Conservation (phyloP, 306 rosid genomes). For the Comarum palustre region DNA sequence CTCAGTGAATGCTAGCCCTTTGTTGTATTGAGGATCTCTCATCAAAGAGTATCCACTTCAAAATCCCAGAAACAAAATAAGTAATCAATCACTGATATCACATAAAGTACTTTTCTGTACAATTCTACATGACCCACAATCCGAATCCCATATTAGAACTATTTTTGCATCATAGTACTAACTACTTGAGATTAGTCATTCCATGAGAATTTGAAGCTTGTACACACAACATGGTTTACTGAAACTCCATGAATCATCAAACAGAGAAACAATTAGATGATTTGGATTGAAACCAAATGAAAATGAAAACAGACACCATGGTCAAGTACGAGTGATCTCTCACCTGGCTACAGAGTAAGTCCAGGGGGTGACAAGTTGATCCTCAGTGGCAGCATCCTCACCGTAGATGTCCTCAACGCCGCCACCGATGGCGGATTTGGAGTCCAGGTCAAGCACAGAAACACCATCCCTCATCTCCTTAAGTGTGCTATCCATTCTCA, state of each 20-base stretch:
- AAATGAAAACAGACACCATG: neutral
- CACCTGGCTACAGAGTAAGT: constrained; percentile 90
- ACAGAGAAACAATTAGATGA: neutral
- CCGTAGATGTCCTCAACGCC: constrained; percentile 89
- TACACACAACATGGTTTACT: neutral
- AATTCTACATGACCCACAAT: neutral
- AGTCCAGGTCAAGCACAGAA: constrained; percentile 64
- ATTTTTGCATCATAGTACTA: neutral
- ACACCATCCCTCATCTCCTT: constrained; percentile 59
- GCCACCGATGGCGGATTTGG: constrained; percentile 66
- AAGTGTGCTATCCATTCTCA: constrained; percentile 58
- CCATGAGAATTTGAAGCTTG: neutral
- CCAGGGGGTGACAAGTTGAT: constrained; percentile 89
- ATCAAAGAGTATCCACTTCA: constrained; percentile 82
- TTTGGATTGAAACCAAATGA: neutral
- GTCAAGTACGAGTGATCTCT: neutral
- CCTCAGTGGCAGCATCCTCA: constrained; percentile 87
- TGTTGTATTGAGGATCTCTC: constrained; percentile 95
- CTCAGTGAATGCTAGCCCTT: constrained; percentile 86
- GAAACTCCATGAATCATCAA: neutral
- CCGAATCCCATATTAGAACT: neutral
- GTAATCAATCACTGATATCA: neutral
- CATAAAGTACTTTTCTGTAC: neutral
- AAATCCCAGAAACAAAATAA: neutral
- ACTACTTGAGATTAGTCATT: neutral